Evolutionary conservation across 176 grass and related monocot genomes (phyloP).

Genomic region (Echinochloa phyllopogon): DNA sequence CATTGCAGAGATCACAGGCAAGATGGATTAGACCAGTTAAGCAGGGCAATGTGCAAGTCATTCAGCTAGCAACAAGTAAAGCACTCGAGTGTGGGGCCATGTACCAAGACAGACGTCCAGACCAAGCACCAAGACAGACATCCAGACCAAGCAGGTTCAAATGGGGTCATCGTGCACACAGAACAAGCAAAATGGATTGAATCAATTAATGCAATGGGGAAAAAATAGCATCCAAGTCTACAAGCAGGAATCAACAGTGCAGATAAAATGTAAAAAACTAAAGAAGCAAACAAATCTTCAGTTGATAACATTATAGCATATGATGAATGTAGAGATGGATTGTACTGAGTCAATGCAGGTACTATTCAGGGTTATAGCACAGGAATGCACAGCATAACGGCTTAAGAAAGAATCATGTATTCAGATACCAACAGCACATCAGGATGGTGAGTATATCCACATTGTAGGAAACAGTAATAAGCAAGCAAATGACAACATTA

Average conservation of each 20-base stretch:
- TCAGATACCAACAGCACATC: background rate
- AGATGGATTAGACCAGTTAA: background rate
- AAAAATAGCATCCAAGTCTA: too few relatives aligned
- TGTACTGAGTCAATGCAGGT: background rate
- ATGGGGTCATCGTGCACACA: too few relatives aligned
- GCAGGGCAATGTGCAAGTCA: too few relatives aligned
- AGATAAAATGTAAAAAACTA: background rate
- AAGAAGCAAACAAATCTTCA: background rate
- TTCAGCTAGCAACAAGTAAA: background rate
- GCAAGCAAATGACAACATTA: constrained; percentile 18
- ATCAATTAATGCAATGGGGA: too few relatives aligned
- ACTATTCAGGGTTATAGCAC: background rate
- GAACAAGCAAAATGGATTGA: too few relatives aligned
- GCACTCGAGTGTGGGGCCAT: background rate
- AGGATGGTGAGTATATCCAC: background rate
- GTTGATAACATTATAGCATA: background rate
- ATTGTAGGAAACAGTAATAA: background rate
- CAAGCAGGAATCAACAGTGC: too few relatives aligned
- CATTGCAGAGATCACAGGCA: background rate
- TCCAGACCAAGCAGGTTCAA: too few relatives aligned
- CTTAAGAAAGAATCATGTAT: background rate
- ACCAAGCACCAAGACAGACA: too few relatives aligned
- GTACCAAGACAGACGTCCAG: background rate
- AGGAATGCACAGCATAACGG: background rate
- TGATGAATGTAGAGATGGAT: background rate